Percentiles rank a stretch among this genome's conserved stretches.
Conservation (phyloP, 352 stramenopile species). For the Phytophthora pini region DNA sequence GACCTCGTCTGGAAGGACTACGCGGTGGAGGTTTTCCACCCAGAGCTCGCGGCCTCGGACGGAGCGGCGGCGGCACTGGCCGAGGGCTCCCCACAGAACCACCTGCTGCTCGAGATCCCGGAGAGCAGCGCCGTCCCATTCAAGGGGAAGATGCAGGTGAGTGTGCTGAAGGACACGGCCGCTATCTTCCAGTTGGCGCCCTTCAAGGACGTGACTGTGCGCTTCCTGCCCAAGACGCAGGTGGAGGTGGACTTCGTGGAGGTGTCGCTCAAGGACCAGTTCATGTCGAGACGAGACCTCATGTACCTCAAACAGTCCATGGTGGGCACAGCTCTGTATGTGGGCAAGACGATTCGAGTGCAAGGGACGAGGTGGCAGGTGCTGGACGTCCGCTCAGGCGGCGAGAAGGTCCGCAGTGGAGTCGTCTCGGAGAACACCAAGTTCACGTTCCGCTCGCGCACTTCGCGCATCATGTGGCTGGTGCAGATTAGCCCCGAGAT, state of each 20-base stretch:
- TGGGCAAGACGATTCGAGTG: constrained; percentile 79
- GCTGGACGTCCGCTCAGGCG: constrained; percentile 91
- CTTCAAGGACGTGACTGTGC: constrained; percentile 85
- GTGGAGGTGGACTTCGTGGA: constrained; percentile 91
- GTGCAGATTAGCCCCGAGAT: constrained; percentile 96
- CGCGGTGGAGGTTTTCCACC: constrained; percentile 85
- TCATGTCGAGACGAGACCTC: constrained; percentile 92
- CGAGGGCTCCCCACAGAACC: constrained; percentile 53
- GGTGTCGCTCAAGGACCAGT: constrained; percentile 92
- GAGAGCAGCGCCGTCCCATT: constrained; percentile 67
- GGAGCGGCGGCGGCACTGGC: constrained; percentile 31
- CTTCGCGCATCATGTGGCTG: constrained; percentile 97
- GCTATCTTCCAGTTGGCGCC: constrained; percentile 72
- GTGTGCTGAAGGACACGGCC: constrained; percentile 84
- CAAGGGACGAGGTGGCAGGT: constrained; percentile 84
- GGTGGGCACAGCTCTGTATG: constrained; percentile 71
- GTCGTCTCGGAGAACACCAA: constrained; percentile 96
- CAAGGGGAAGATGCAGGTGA: constrained; percentile 83
- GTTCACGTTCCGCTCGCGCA: constrained; percentile 95
- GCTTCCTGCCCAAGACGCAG: constrained; percentile 78
- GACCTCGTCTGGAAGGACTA: constrained; percentile 76
- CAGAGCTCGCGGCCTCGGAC: constrained; percentile 34
- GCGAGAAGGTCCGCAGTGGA: constrained; percentile 89
- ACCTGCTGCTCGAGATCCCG: constrained; percentile 83
- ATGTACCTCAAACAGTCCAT: constrained; percentile 86